Evolutionary conservation across 139 green algal genomes (phyloP).

Genomic region (Coccomyxa sp.): DNA sequence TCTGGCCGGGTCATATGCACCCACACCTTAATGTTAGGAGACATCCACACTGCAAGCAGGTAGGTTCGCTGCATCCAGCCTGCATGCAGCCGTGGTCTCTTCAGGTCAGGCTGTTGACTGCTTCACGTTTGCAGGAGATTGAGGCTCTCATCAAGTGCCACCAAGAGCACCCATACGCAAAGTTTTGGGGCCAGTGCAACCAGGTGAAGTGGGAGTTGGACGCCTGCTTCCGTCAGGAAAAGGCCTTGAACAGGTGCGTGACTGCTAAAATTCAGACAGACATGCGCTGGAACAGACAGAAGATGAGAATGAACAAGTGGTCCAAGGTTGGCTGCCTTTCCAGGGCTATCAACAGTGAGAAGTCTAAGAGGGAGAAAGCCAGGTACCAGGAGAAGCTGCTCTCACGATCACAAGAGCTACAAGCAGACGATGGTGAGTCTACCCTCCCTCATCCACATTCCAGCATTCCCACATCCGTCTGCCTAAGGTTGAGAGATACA

Average conservation of each 20-base stretch:
- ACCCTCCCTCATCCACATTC: too few species aligned
- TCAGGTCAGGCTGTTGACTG: background rate
- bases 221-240: slow-evolving; percentile 70
- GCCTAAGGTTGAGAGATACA: too few species aligned
- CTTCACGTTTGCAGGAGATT: slow-evolving; percentile 52
- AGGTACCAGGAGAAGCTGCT: background rate
- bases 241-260: slow-evolving; percentile 61
- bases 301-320: too few species aligned
- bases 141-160: slow-evolving; percentile 62
- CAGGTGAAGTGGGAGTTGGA: slow-evolving; percentile 57
- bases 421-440: background rate
- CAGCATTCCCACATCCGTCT: too few species aligned
- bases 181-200: slow-evolving; percentile 73
- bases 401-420: too few species aligned
- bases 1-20: too few species aligned
- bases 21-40: slow-evolving; percentile 43
- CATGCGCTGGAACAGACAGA: too few species aligned
- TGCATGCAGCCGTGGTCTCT: background rate
- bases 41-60: slow-evolving; percentile 47
- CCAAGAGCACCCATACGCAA: slow-evolving; percentile 50
- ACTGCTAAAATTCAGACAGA: too few species aligned
- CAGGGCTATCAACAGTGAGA: slow-evolving; percentile 18
- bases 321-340: too few species aligned
- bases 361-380: slow-evolving; percentile 5
- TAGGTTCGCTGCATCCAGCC: background rate